These are phyloP conservation scores for Kwoniella sp. DNA, from an alignment of 768 basidiomycete genomes.

Conservation along the genomic window DNA sequence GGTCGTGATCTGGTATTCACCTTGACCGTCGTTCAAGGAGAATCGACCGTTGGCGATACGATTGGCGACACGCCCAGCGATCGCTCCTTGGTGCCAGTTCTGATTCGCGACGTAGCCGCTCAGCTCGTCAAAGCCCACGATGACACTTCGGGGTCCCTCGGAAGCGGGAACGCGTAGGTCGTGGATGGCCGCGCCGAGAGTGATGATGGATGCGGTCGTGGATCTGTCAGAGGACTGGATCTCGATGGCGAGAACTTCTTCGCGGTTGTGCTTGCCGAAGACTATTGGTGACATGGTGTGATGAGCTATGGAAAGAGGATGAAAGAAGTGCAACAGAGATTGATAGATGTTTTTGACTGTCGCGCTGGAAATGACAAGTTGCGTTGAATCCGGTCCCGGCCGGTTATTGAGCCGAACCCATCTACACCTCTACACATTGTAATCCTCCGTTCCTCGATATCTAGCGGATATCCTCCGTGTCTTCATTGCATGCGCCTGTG, in stretches of 20 bases:
- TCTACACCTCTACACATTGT: too few species aligned
- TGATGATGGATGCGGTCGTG: slow-evolving; percentile 17
- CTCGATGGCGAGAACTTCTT: slow-evolving; percentile 10
- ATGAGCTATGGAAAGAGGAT: too few species aligned
- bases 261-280: slow-evolving; percentile 8
- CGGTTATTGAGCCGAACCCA: too few species aligned
- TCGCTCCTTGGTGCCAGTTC: slow-evolving; percentile 22
- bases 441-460: too few species aligned
- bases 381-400: too few species aligned
- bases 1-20: slow-evolving; percentile 10
- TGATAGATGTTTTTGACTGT: too few species aligned
- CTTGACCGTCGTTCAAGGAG: slow-evolving; percentile 1
- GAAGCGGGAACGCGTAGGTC: slow-evolving; percentile 8
- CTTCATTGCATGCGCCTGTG: too few species aligned
- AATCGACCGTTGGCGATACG: slow-evolving; percentile 18
- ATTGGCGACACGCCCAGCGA: slow-evolving; percentile 20
- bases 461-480: too few species aligned
- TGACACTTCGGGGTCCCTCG: slow-evolving; percentile 7
- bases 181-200: slow-evolving; percentile 16
- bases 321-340: too few species aligned
- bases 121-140: slow-evolving; percentile 14
- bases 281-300: not conserved
- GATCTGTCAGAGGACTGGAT: slow-evolving; percentile 11
- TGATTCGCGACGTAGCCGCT: slow-evolving; percentile 10
- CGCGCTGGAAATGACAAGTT: too few species aligned